Evolutionary conservation across 1,139 yeast genomes (phyloP), one percentile per base, ranked within the genome.

Genomic region (Hanseniaspora uvarum): DNA sequence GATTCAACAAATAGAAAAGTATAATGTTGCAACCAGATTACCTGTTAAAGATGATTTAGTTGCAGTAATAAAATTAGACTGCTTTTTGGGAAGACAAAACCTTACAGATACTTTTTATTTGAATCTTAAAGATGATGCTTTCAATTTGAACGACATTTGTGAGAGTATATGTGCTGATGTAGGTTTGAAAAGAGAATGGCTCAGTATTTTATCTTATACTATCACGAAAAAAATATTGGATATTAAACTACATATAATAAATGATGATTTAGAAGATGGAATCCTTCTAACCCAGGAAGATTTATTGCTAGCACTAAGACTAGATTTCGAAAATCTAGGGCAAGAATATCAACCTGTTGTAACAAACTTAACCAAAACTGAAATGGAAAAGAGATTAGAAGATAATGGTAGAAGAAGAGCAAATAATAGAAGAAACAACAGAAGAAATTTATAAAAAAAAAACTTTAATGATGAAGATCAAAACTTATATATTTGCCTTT

Each of bases 41-140:
- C 49, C 84, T 26, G 80, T 82, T 26, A 70, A 81, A 5, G 84
- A 86, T 11, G 83, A 79, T 53, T 68, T 81, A 36, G 94, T 85
- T 61, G 95, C 86, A 5, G 76, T 92, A 6, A 77, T 92, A 43
- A 86, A 87, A 59, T 69, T 92, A 52, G 82, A 94, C 14, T 88
- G 94, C 43, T 87, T 84, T 65, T 72, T 92, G 58, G 88, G 88
- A 61, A 86, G 86, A 63, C 83, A 82, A 62, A 74, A 89, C 49
- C 87, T 83, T 63, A 95, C 89, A 62, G 99, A 92, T 69, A 84
- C 86, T 64, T 83, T 92, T 60, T 98, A 92, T 67, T 92, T 98
- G 97, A 95, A 92, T 64, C 72, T 92, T 57, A 73, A 59, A 49
- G 68, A 66, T 46, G 58, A 58, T 30, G 56, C 60, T 6, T 36